Evolutionary conservation across 768 basidiomycete genomes (phyloP).

Genomic region (Strobilomyces dryophilus): DNA sequence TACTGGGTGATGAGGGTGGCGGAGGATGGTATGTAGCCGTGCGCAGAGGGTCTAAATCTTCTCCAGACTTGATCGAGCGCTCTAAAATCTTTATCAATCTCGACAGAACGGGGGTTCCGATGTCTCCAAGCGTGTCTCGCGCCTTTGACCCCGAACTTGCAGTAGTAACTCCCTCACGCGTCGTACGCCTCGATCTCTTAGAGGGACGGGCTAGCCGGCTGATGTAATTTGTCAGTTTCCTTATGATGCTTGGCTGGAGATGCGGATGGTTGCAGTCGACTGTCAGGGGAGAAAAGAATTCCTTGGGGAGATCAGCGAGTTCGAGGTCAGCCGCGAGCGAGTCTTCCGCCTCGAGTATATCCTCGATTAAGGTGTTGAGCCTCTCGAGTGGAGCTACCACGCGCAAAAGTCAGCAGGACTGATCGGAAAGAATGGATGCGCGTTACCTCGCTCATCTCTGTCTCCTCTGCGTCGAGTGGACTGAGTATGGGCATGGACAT

Average conservation of each 20-base stretch:
- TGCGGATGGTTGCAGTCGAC: conserved; percentile 56
- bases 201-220: conserved; percentile 62
- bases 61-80: conserved; percentile 70
- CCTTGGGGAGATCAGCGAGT: conserved; percentile 46
- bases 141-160: conserved; percentile 36
- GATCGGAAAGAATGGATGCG: neutral
- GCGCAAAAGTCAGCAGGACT: neutral
- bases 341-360: conserved; percentile 83
- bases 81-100: conserved; percentile 76
- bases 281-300: conserved; percentile 64
- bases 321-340: conserved; percentile 54
- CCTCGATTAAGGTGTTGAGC: conserved; percentile 70
- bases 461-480: conserved; percentile 64
- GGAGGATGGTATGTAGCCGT: conserved; percentile 22
- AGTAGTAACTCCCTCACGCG: conserved; percentile 34
- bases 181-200: conserved; percentile 57
- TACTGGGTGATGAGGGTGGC: conserved; percentile 35
- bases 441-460: conserved; percentile 67
- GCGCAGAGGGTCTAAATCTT: conserved; percentile 71
- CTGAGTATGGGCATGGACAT: conserved; percentile 34
- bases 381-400: conserved; percentile 66
- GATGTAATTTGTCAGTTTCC: conserved; percentile 68
- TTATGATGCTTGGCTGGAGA: conserved; percentile 52
- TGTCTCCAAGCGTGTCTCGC: conserved; percentile 59
- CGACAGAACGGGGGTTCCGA: conserved; percentile 59